Evolutionary conservation across 2,329 filamentous ascomycete species (phyloP), one percentile per base, ranked within the genome.

Genomic region (Colletotrichum spinosum): DNA sequence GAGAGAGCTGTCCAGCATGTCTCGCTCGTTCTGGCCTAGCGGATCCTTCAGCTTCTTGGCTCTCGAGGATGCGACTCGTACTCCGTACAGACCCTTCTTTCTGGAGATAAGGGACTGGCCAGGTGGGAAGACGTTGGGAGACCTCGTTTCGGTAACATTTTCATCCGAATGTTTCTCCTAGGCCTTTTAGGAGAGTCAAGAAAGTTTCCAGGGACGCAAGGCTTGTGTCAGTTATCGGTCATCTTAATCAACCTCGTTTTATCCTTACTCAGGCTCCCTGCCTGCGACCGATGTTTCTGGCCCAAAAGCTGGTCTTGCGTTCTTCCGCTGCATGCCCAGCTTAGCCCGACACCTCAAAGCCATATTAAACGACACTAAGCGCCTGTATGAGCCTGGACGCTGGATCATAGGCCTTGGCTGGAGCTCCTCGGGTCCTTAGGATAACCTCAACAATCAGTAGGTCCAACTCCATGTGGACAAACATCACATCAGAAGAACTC

Each of bases 11-110:
- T 41, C 51, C 38, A 55, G 42, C 57, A 50, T 51, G 55, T 58
- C 55, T 49, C 52, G 44, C 58, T 62, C 35, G 34, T 62, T 65
- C 37, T 9, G 58, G 62, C 12, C 51, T 65, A 62, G 62, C 51
- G 62, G 41, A 39, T 52, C 44, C 41, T 42, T 34, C 17, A 52
- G 25, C 37, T 4, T 62, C 41, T 56, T 56, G 58, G 52, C 52
- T 17, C 10, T 46, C 46, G 17, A 8, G 13, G 37, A 8, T 53
- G 49, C 44, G 45, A 60, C 49, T 62, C 53, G 37, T 48, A 51
- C 48, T 25, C 25, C 25, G 25, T 25, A 25, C 25, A 25, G 46
- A 62, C 41, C 15, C 37, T n/a, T n/a, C 11, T 42, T 6, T 46
- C 12, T 15, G 42, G 11, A 56, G 58, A 62, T 65, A 65, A 57